These are phyloP conservation scores for Corynespora cassiicola DNA, from an alignment of 2,329 filamentous ascomycete species.

Conservation along the genomic window DNA sequence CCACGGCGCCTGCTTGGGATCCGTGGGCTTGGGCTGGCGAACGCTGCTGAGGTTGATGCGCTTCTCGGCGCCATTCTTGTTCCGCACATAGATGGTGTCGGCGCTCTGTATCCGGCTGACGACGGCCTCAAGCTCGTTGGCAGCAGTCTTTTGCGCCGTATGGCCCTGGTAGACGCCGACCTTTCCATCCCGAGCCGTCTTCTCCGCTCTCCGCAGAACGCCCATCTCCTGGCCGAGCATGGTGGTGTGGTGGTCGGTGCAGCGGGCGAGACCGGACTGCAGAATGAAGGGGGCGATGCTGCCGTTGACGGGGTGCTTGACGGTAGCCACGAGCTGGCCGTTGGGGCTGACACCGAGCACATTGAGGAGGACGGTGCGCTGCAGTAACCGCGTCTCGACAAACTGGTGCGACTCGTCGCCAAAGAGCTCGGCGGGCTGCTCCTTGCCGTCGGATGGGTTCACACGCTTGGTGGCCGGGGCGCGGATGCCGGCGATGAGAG, in stretches of 20 bases:
- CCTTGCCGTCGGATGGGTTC: constrained; percentile 77
- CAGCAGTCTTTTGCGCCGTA: constrained; percentile 69
- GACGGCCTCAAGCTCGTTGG: constrained; percentile 76
- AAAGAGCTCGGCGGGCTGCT: constrained; percentile 84
- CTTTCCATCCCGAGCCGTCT: constrained; percentile 77
- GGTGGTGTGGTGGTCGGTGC: constrained; percentile 95
- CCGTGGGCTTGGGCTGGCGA: constrained; percentile 86
- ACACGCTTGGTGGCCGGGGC: constrained; percentile 88
- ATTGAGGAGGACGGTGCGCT: constrained; percentile 82
- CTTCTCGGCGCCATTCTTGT: constrained; percentile 85
- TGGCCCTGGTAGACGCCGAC: constrained; percentile 83
- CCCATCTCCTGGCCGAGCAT: constrained; percentile 91
- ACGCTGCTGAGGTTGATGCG: constrained; percentile 92
- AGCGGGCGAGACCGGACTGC: constrained; percentile 86
- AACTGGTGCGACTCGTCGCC: constrained; percentile 89
- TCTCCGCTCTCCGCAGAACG: constrained; percentile 83
- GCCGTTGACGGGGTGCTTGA: constrained; percentile 82
- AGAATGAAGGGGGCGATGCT: constrained; percentile 93
- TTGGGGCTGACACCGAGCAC: constrained; percentile 89
- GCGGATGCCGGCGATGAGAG: constrained; percentile 86
- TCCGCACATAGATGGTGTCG: constrained; percentile 86
- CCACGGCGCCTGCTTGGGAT: constrained; percentile 87
- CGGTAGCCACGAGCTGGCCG: constrained; percentile 84
- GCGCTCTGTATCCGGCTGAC: constrained; percentile 87
- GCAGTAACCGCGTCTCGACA: constrained; percentile 83